Evolutionary conservation across 345 rosid species (phyloP), one percentile per base, ranked within the genome.

Genomic region (Toxicodendron radicans): DNA sequence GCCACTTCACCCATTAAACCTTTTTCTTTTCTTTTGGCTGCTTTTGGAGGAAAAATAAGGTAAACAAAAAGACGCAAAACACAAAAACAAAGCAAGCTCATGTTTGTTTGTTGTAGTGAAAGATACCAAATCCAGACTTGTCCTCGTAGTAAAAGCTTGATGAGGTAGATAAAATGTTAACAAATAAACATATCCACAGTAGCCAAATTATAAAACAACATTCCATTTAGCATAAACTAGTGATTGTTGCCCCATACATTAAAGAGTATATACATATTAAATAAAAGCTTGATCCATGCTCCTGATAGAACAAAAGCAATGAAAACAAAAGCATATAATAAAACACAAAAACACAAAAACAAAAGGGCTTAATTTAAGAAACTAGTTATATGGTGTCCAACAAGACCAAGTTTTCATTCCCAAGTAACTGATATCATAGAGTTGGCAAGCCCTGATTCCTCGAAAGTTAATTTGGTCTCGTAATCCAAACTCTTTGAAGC

Each of bases 401-500:
- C 38, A 49, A 0, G 32, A 43, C 30, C 7, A 35, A 2, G 33
- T 21, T 38, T 72, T 89, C 87, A 89, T 69, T 86, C 94, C 94
- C 89, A 91, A 64, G 92, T 81, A 77, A 92, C 87, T 0, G 85
- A 85, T 52, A 94, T 83, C 86, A 96, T 92, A 14, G 98, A 88
- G 89, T 92, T 93, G 74, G 97, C 97, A 48, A 96, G 88, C 33
- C 95, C 97, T 0, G 95, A 92, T 68, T 90, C 95, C 57, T 78
- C 95, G 61, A 96, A 90, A n/a, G 91, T 87, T 78, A 90, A 68
- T 73, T 85, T 87, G 75, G 79, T 78, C n/a, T 83, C 88, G 66
- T 83, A 93, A 70, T 92, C 95, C 78, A 96, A 85, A 64, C 79
- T 70, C 87, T 86, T 91, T 18, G 91, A 83, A 38, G 91, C 94